Evolutionary conservation across 257 asterid species (phyloP), one percentile per base, ranked within the genome.

Genomic region (Buddleja alternifolia): DNA sequence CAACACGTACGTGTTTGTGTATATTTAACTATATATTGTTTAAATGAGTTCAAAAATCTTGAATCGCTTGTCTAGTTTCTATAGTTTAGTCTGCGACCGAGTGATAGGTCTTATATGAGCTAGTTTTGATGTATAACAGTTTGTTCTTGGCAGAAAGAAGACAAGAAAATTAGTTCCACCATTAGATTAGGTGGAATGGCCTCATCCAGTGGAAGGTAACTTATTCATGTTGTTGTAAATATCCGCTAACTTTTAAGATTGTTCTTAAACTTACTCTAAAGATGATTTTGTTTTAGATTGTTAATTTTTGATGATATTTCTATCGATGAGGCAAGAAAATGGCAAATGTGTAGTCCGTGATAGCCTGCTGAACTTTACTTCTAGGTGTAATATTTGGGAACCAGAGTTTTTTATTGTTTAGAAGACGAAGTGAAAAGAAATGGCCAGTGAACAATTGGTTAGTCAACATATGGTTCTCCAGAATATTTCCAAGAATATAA

Each of bases 141-240:
- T 47, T 42, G 8, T 34, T 67, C 73, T 73, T 69, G 79, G 86
- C 85, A 89, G 81, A 91, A 82, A 61, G 86, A 82, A 77, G 96
- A 92, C 40, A 92, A 85, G 75, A 95, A 92, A 76, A 86, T 78
- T 87, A 76, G 96, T 85, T 74, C 93, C 92, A n/a, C 83, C 82
- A 73, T 59, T 93, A 37, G 89, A 84, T 61, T 55, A 81, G 62
- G 96, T 82, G 63, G 90, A 91, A 75, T 89, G 87, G 53, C 89
- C 97, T 79, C 91, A 77, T 74, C 91, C 90, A 1, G 76, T 84
- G 84, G 95, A 92, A 89, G 96, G 96, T 87, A 51, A 60, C 53
- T 61, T 54, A 12, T 63, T 58, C 72, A 8, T 45, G 17, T 40
- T 72, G 40, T 42, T 48, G 66, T 47, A 20, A 3, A 55, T 60